Base-by-base conservation (phyloP, 768 basidiomycete species). In the Leccinum subgranulosum region DNA sequence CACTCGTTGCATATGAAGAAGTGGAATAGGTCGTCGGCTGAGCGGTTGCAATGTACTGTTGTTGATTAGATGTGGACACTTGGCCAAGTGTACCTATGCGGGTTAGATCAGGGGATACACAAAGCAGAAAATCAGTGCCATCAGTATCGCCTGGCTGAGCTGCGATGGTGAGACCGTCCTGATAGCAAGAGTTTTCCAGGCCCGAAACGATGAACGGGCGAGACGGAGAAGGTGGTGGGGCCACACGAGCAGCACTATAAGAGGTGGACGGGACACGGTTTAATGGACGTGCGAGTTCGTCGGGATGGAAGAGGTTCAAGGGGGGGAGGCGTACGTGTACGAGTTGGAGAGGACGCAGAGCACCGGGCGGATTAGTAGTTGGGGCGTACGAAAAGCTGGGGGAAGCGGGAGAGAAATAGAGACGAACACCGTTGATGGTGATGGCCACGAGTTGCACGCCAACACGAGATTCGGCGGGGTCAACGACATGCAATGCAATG, bases 271-370 rank as follows among this genome's bases (percentile, higher is more conserved):
- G 63, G 29, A 76, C 61, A 7, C 83, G 77, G 25, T 80, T 80
- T 62, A 79, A 79, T 34, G 79, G 75, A 53, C 76, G 78, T 25
- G 78, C 75, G 61, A 85, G 80, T 64, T 88, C 85, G 67, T 90
- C 89, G 8, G 89, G 89, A 65, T 92, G 90, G 41, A 87, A 81
- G 29, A 92, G 76, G 70, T 86, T 88, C 43, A 81, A 73, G 1
- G 90, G 90, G 39, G 91, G 88, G 25, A 92, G 76, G 58, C 93
- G 85, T 43, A 96, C 85, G 68, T 95, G 92, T 36, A 82, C 68
- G 33, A 95, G 80, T 61, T 88, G 83, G 36, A 93, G 76, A 36
- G 80, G 73, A 51, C 64, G 77, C 54, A 57, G 67, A 54, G 60
- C 61, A 66, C 67, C 68, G 3, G 66, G 33, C 33, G 63, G 43